Conservation (phyloP, 2,329 filamentous ascomycete genomes). For the Teratosphaeria viscida region DNA sequence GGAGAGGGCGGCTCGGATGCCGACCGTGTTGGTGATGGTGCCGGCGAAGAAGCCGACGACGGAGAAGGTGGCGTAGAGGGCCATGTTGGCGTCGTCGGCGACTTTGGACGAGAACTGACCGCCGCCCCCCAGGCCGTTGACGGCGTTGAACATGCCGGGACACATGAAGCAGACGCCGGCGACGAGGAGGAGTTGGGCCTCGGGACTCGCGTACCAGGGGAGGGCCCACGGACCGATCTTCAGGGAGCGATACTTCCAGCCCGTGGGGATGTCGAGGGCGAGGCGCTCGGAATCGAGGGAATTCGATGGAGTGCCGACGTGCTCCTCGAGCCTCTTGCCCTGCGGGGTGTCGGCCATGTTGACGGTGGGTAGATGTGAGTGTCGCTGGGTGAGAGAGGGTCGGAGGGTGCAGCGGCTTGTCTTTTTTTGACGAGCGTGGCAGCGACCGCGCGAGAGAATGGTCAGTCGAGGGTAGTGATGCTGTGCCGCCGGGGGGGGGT, state of each 20-base stretch:
- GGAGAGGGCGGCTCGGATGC: conserved; percentile 56
- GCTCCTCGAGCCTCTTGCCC: conserved; percentile 1
- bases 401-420: background rate
- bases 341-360: conserved; percentile 1
- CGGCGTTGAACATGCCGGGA: conserved; percentile 44
- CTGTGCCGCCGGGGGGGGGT: background rate
- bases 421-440: background rate
- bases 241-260: conserved; percentile 39
- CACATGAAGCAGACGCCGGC: conserved; percentile 45
- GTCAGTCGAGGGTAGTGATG: background rate
- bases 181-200: conserved; percentile 39
- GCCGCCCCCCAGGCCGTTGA: conserved; percentile 42
- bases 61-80: conserved; percentile 62
- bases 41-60: conserved; percentile 55
- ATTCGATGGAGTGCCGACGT: conserved; percentile 4
- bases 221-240: conserved; percentile 32
- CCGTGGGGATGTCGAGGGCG: conserved; percentile 28
- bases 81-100: conserved; percentile 57
- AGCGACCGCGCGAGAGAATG: background rate
- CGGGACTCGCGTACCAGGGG: conserved; percentile 41
- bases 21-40: conserved; percentile 67
- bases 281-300: conserved; percentile 6
- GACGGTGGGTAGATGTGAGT: background rate
- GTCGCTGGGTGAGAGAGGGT: background rate
- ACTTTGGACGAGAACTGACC: conserved; percentile 37